Evolutionary conservation across 495 filamentous ascomycete species (phyloP), one percentile per base, ranked within the genome.

Genomic region (Tuber aestivum): DNA sequence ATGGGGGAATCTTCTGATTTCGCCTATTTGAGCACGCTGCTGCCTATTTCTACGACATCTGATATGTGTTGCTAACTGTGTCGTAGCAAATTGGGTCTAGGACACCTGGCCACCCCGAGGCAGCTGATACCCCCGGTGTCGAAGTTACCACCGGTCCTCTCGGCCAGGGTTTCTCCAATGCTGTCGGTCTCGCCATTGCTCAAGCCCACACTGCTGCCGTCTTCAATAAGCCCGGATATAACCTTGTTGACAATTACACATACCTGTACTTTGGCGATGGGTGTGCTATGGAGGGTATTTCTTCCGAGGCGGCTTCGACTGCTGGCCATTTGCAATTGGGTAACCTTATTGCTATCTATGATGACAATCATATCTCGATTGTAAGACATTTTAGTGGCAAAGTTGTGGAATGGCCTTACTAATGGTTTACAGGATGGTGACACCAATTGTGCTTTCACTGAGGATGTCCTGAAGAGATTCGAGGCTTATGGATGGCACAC

Each of bases 61-160:
- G 32, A 65, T 18, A 65, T 71, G 9, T 35, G 41, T 69, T 75
- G 71, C 35, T 71, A 44, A 78, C 23, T 5, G 42, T n/a, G 35
- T 2, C 23, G 69, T 21, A 78, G 76, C 48, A 83, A 80, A 70
- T 83, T 69, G 82, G 81, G 74, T 83, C 81, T 69, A 97, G 92
- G 84, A 97, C 94, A 56, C 95, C 95, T 77, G 95, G 95, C 84
- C 95, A 99, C 85, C 95, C 95, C 82, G 95, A 99, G 87, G 87
- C 94, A 81, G 93, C 97, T 84, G 95, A 98, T 84, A 98, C 96
- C 78, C 92, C 93, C 74, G 95, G 95, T 86, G 85, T 99, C 81
- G 95, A 99, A 86, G 95, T 99, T 82, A 99, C 95, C 81, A 99
- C 95, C 82, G 94, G 94, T 80, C 94, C 94, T 81, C 92, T 97